These are phyloP conservation scores for Leishmania mexicana DNA, from an alignment of 208 protist species.

Conservation along the genomic window DNA sequence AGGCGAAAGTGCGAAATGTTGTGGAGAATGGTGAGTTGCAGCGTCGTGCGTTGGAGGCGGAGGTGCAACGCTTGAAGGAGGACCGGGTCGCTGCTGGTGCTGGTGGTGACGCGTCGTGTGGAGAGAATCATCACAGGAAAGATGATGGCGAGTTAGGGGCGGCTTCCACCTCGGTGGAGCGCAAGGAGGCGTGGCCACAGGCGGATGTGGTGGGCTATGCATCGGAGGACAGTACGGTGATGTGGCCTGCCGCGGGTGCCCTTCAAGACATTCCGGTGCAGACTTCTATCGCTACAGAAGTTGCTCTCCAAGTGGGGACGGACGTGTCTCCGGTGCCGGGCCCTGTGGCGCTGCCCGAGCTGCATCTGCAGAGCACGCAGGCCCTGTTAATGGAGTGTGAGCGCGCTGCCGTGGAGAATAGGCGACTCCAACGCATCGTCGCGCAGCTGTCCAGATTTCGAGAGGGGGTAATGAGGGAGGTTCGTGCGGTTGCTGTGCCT, in stretches of 20 bases:
- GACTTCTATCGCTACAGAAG: background rate
- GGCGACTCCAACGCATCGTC: conserved; percentile 7
- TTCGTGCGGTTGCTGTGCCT: background rate
- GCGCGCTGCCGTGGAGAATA: conserved; percentile 22
- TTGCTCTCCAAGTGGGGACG: background rate
- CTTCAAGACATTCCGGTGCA: background rate
- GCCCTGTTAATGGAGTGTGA: conserved; percentile 4
- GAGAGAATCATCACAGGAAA: background rate
- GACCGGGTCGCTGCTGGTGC: background rate
- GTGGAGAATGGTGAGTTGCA: conserved; percentile 22
- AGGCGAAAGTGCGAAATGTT: background rate
- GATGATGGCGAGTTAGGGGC: background rate
- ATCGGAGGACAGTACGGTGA: too few relatives aligned
- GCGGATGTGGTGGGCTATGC: background rate
- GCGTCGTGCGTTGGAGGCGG: conserved; percentile 12
- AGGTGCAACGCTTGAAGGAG: conserved; percentile 9
- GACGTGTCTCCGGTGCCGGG: background rate
- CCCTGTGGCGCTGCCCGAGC: background rate
- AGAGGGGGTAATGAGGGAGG: conserved; percentile 25
- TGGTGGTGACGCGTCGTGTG: background rate
- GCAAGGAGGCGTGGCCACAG: background rate
- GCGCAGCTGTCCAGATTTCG: conserved; percentile 28
- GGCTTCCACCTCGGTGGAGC: background rate
- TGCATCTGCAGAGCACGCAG: background rate
- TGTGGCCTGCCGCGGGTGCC: background rate